phyloP scores from a whole-genome alignment of 345 rosid genomes.

The Salix brachista region DNA sequence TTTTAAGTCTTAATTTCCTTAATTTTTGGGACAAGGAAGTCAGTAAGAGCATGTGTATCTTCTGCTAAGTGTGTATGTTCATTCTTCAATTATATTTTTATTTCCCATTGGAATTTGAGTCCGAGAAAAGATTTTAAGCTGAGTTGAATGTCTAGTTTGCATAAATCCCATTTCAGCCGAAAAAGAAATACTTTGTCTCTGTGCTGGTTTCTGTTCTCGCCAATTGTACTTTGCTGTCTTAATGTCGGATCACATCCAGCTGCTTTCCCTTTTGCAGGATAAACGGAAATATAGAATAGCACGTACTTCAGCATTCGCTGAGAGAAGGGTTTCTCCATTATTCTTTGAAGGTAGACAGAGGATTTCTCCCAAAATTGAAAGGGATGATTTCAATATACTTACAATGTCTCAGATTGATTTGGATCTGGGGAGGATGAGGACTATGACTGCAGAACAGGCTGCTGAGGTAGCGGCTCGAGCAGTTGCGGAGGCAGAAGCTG shows the following conservation, averaged over 20 bases:
- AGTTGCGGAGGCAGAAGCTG: constrained; percentile 92
- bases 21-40: neutral
- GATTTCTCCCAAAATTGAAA: constrained; percentile 46
- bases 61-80: neutral
- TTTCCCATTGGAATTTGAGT: neutral
- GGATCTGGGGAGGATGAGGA: constrained; percentile 80
- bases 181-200: neutral
- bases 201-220: neutral
- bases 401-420: constrained; percentile 70
- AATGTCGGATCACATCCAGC: neutral
- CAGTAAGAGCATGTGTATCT: neutral
- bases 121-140: neutral
- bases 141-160: neutral
- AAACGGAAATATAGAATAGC: constrained; percentile 87
- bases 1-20: neutral
- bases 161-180: neutral
- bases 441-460: constrained; percentile 79
- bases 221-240: neutral
- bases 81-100: neutral
- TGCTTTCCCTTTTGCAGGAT: constrained; percentile 43
- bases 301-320: constrained; percentile 42
- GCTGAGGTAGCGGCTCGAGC: constrained; percentile 82
- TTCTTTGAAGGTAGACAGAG: constrained; percentile 43
- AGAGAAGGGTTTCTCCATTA: constrained; percentile 43
- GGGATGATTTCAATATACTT: constrained; percentile 45